Evolutionary conservation across 2,329 filamentous ascomycete genomes (phyloP).

Genomic region (Stemphylium beticola): DNA sequence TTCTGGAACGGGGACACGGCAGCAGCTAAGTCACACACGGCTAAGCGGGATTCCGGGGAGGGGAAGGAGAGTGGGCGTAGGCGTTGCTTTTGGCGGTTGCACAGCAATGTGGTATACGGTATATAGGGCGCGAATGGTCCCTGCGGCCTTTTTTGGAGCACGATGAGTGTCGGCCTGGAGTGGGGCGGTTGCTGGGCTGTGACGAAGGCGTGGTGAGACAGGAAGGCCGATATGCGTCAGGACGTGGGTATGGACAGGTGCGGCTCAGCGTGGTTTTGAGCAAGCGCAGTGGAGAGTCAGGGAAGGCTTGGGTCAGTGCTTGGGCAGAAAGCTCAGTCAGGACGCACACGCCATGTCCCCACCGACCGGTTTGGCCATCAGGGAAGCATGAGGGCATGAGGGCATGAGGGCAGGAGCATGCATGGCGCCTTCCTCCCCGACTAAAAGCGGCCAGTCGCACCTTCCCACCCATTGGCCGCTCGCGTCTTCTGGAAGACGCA

Average conservation of each 20-base stretch:
- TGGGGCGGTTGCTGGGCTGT: constrained; percentile 16
- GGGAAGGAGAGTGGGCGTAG: neutral
- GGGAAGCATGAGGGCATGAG: constrained; percentile 8
- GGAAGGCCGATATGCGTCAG: constrained; percentile 22
- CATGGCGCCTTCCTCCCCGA: neutral
- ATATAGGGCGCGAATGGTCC: neutral
- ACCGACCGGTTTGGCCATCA: constrained; percentile 23
- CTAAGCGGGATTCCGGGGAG: neutral
- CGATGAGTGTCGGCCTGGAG: constrained; percentile 4
- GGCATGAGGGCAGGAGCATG: neutral
- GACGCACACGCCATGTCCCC: constrained; percentile 20
- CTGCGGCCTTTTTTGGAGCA: neutral
- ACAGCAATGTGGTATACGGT: neutral
- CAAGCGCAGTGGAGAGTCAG: constrained; percentile 26
- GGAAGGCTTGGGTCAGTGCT: constrained; percentile 24
- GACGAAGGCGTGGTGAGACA: constrained; percentile 31
- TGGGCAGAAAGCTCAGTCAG: constrained; percentile 30
- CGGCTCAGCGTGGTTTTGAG: constrained; percentile 50
- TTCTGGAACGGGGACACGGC: constrained; percentile 44
- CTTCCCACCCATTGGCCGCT: constrained; percentile 7
- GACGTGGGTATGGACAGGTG: constrained; percentile 29
- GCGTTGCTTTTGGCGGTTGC: neutral
- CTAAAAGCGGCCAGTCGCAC: constrained; percentile 21
- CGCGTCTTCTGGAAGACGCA: constrained; percentile 30
- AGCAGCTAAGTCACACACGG: neutral